Conservation (phyloP, 2,329 filamentous ascomycete genomes). For the Fusarium solani-melongenae region DNA sequence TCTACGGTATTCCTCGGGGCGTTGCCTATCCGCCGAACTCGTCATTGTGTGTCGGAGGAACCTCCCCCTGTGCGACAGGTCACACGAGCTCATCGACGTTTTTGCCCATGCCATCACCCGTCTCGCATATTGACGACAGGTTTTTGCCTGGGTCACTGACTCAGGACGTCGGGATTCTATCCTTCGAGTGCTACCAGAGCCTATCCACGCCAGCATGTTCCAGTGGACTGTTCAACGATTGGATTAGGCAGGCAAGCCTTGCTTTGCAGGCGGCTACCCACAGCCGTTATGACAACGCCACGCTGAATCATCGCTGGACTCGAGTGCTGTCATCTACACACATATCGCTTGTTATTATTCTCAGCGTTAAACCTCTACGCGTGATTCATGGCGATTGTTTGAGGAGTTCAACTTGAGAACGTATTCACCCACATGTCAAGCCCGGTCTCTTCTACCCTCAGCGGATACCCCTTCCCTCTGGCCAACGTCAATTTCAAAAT, state of each 20-base stretch:
- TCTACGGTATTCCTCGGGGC: not conserved
- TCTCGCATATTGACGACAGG: slow-evolving; percentile 16
- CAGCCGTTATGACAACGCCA: not conserved
- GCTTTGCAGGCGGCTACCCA: not conserved
- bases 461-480: not conserved
- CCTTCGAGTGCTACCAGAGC: not conserved
- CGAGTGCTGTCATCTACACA: not conserved
- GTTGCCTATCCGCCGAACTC: not conserved
- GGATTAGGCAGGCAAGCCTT: not conserved
- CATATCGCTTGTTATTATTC: not conserved
- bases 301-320: not conserved
- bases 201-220: slow-evolving; percentile 8
- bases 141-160: not conserved
- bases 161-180: not conserved
- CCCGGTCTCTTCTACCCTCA: not conserved
- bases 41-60: slow-evolving; percentile 3
- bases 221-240: slow-evolving; percentile 6
- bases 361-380: too few species aligned
- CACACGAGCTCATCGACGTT: slow-evolving; percentile 30
- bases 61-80: slow-evolving; percentile 16
- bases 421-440: not conserved
- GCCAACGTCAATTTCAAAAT: slow-evolving; percentile 24
- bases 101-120: slow-evolving; percentile 37
- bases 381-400: not conserved
- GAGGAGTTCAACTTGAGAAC: not conserved